Base-by-base conservation (phyloP, 257 asterid genomes). In the Mitragyna speciosa region DNA sequence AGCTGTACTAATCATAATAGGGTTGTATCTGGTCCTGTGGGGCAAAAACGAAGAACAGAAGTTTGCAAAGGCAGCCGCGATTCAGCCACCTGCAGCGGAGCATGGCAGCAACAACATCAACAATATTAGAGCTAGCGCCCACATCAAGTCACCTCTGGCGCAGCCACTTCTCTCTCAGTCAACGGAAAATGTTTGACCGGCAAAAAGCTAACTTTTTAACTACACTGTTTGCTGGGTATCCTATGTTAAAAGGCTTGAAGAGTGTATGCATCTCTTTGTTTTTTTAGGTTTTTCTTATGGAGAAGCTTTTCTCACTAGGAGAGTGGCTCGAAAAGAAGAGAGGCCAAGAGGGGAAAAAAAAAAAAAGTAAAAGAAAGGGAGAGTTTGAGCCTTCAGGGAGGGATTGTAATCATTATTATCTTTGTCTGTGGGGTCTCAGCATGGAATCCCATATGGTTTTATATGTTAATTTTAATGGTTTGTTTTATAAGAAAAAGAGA, bases 11-110 rank as follows among this genome's bases (percentile, higher is more conserved):
- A 94, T 96, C 85, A 91, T 96, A 81, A 30, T 87, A 1, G 99
- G 99, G n/a, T 79, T 96, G 82, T 96, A 96, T 85, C 51, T 96
- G 47, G 98, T 94, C 12, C 88, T 96, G 10, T 96, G 98, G 98
- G 99, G 99, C 65, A 96, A 96, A 73, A 92, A 85, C 67, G 94
- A 92, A 79, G 99, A 96, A 84, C 87, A 86, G 81, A 96, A 94
- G 77, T 86, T 84, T 30, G 87, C 90, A 72, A 49, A 86, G 51
- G 87, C 76, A 15, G 85, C 84, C 2, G 77, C 87, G 49, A 84
- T 90, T 81, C 97, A 85, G 87, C 83, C 90, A 8, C 68, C 81
- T 43, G 73, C 90, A 78, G 87, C 87, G 79, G 97, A 90, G 41
- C 97, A 89, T 80, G 87, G 75, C 58, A 82, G 67, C 89, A 82